A percentile compares a stretch with the other conserved stretches of the same genome.
Evolutionary conservation across 192 early-diverging fungal genomes (phyloP).

Genomic region (Neocallimastix lanati): DNA sequence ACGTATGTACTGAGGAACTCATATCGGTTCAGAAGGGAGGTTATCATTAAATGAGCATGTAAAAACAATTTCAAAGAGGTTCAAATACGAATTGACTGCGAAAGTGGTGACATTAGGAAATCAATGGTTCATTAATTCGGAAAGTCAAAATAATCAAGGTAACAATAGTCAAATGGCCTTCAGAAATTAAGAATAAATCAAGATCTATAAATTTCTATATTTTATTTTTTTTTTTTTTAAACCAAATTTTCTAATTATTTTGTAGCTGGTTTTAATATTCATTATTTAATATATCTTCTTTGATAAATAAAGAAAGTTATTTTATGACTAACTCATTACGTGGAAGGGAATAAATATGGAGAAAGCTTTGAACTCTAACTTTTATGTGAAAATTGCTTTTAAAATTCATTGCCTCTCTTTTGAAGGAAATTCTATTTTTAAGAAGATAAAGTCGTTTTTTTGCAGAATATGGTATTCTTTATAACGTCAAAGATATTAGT

Average conservation of each 20-base stretch:
- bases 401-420: background rate
- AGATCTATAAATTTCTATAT: background rate
- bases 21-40: background rate
- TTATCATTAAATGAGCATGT: background rate
- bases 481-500: background rate
- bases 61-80: background rate
- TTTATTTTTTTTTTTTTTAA: no score
- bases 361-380: background rate
- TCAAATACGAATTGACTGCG: background rate
- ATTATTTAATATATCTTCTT: background rate
- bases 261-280: background rate
- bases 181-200: background rate
- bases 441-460: background rate
- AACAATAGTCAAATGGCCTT: background rate
- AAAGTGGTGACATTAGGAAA: background rate
- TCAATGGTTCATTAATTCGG: background rate
- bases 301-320: background rate
- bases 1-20: background rate
- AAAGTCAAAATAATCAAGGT: background rate
- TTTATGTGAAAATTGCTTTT: background rate
- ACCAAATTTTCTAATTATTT: background rate
- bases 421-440: background rate
- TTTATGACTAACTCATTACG: background rate
- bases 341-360: background rate
- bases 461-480: background rate